These are phyloP conservation scores for Fusarium armeniacum DNA, from an alignment of 2,329 filamentous ascomycete genomes.

Conservation along the genomic window DNA sequence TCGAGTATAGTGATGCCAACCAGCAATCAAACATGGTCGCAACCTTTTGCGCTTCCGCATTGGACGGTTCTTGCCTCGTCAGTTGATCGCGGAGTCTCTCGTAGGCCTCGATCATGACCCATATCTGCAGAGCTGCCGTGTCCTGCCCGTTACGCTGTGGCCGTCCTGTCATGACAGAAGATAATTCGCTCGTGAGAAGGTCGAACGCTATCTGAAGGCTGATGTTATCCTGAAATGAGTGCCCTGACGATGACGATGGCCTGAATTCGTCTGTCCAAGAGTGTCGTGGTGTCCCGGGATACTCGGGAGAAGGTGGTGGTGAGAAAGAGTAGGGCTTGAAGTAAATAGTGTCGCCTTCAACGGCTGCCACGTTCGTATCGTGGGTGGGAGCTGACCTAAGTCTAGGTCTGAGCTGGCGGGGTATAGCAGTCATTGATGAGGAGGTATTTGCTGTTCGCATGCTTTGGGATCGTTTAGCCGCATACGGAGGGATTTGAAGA, in stretches of 20 bases:
- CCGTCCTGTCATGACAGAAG: slow-evolving; percentile 56
- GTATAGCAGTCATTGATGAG: slow-evolving; percentile 47
- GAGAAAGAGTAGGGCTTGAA: slow-evolving; percentile 62
- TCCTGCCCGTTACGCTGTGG: slow-evolving; percentile 49
- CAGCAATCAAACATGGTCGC: slow-evolving; percentile 64
- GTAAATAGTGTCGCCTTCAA: slow-evolving; percentile 63
- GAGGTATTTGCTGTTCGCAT: slow-evolving; percentile 26
- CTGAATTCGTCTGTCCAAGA: slow-evolving; percentile 30
- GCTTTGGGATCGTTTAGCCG: slow-evolving; percentile 20
- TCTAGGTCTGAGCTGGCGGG: slow-evolving; percentile 30
- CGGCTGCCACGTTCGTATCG: slow-evolving; percentile 62
- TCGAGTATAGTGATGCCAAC: slow-evolving; percentile 63
- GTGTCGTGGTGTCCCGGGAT: slow-evolving; percentile 31
- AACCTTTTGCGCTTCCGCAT: slow-evolving; percentile 52
- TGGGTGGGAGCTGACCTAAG: slow-evolving; percentile 58
- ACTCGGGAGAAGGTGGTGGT: slow-evolving; percentile 53
- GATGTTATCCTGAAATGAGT: slow-evolving; percentile 54
- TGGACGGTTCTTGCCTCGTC: slow-evolving; percentile 51
- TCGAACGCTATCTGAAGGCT: slow-evolving; percentile 66
- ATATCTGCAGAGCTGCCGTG: slow-evolving; percentile 64
- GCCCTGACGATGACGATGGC: slow-evolving; percentile 31
- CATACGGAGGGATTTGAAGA: slow-evolving; percentile 37
- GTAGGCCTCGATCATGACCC: slow-evolving; percentile 72
- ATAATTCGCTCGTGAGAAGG: slow-evolving; percentile 65
- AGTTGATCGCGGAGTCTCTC: slow-evolving; percentile 66